A percentile compares a stretch with the other conserved stretches of the same genome.
phyloP scores from a whole-genome alignment of 306 rosid species.

The Cotoneaster glaucophyllus region DNA sequence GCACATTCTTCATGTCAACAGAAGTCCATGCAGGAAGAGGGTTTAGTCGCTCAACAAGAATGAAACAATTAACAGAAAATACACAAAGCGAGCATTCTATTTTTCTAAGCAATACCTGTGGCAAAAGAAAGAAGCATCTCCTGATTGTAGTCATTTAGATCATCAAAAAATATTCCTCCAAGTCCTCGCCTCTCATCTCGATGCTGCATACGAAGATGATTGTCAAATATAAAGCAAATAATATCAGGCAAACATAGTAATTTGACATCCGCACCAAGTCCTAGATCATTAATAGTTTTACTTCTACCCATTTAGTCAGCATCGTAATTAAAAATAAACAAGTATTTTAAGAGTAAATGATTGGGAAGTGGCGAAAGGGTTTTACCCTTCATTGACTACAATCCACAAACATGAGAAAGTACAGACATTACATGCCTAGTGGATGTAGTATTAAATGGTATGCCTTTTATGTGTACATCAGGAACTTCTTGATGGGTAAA shows the following conservation, averaged over 20 bases:
- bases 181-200: conserved; percentile 93
- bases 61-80: background rate
- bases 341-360: background rate
- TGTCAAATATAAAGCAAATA: conserved; percentile 9
- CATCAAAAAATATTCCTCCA: conserved; percentile 97
- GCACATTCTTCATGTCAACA: conserved; percentile 70
- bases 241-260: background rate
- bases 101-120: conserved; percentile 48
- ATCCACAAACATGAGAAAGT: background rate
- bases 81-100: conserved; percentile 11
- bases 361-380: background rate
- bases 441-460: background rate
- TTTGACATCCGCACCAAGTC: background rate
- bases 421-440: background rate
- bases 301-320: background rate
- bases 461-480: background rate
- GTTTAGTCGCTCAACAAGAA: background rate
- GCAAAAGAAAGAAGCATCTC: conserved; percentile 98
- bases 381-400: background rate
- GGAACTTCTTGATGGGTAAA: background rate
- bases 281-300: background rate
- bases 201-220: conserved; percentile 52
- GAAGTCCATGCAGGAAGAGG: conserved; percentile 15
- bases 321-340: background rate
- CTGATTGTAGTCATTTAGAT: conserved; percentile 88